Evolutionary conservation across 345 rosid species (phyloP).

Genomic region (Ceriops zippeliana): DNA sequence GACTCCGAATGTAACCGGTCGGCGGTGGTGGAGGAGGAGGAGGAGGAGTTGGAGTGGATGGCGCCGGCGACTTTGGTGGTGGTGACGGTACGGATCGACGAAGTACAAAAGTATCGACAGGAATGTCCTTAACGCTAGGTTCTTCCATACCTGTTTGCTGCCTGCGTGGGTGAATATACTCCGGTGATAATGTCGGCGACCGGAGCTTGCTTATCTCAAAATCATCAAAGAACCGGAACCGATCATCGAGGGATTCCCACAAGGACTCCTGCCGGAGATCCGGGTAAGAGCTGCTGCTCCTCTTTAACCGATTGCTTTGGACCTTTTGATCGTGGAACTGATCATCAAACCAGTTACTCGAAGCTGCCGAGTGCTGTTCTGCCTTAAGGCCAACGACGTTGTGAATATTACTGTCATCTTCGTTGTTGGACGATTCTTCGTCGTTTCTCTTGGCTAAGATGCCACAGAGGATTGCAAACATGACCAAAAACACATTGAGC

Average conservation of each 20-base stretch:
- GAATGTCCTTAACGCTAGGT: constrained; percentile 48
- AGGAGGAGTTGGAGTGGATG: constrained; percentile 35
- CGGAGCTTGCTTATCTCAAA: constrained; percentile 46
- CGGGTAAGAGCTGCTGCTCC: constrained; percentile 74
- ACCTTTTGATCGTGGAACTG: constrained; percentile 30
- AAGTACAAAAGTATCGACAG: constrained; percentile 51
- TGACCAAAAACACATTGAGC: constrained; percentile 50
- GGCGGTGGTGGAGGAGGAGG: constrained; percentile 34
- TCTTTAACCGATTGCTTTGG: constrained; percentile 44
- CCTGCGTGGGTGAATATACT: constrained; percentile 16
- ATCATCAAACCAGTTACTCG: constrained; percentile 46
- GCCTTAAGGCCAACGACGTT: not conserved
- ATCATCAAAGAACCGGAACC: constrained; percentile 67
- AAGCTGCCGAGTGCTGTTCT: not conserved
- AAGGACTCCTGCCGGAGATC: constrained; percentile 54
- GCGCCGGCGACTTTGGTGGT: constrained; percentile 22
- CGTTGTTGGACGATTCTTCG: constrained; percentile 32
- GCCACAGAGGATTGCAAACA: constrained; percentile 73
- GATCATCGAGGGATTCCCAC: constrained; percentile 41
- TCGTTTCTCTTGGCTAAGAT: constrained; percentile 54
- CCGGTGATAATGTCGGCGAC: constrained; percentile 12
- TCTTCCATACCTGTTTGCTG: constrained; percentile 35
- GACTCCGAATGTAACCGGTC: constrained; percentile 27
- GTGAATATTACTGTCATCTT: not conserved
- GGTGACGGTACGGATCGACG: constrained; percentile 32